phyloP scores from a whole-genome alignment of 371 early-diverging fungal species.

The Rhizopus delemar region DNA sequence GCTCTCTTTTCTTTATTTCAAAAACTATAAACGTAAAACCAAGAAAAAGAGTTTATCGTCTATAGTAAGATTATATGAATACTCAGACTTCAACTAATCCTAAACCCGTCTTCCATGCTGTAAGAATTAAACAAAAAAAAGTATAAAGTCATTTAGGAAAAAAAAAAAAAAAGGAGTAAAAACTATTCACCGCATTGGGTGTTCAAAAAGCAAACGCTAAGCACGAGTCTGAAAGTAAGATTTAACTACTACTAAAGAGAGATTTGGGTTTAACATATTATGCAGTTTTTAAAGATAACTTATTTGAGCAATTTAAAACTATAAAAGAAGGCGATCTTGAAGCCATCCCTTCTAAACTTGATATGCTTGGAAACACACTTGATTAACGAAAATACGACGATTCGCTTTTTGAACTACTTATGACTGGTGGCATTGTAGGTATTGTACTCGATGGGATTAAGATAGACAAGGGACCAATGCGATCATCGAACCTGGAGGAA shows the following conservation, averaged over 20 bases:
- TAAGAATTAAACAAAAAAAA: constrained; percentile 81
- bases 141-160: neutral
- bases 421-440: constrained; percentile 89
- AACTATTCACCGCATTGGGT: constrained; percentile 51
- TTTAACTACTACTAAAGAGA: neutral
- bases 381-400: constrained; percentile 94
- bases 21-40: constrained; percentile 10
- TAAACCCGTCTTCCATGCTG: constrained; percentile 79
- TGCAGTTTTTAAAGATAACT: constrained; percentile 72
- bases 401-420: constrained; percentile 87
- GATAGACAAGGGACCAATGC: neutral
- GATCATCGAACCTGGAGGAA: constrained; percentile 84
- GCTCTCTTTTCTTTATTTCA: neutral
- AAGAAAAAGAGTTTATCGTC: constrained; percentile 21
- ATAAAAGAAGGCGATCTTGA: constrained; percentile 72
- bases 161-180: neutral
- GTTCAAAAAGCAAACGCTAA: constrained; percentile 83
- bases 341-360: constrained; percentile 72
- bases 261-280: neutral
- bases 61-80: constrained; percentile 51
- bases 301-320: constrained; percentile 63
- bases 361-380: constrained; percentile 81
- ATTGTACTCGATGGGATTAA: constrained; percentile 13
- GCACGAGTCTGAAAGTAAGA: constrained; percentile 79
- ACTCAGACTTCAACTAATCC: constrained; percentile 51